Evolutionary conservation across 768 basidiomycete species (phyloP).

Genomic region (Mrakia gelida): DNA sequence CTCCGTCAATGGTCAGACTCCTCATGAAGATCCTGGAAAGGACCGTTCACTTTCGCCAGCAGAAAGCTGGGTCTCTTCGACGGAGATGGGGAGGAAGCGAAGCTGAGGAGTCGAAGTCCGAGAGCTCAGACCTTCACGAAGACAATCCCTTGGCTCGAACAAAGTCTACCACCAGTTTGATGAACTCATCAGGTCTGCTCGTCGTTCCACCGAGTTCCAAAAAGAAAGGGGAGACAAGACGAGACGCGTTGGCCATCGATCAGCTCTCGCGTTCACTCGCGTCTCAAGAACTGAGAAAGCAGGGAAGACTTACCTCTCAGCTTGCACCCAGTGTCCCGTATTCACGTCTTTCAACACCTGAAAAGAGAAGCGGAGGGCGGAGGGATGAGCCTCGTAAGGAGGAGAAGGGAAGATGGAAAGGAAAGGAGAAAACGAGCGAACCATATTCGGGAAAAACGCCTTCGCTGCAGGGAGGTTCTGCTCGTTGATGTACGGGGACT

Average conservation of each 20-base stretch:
- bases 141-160: too few relatives aligned
- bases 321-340: slow-evolving; percentile 87
- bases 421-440: not conserved
- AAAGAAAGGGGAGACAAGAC: not conserved
- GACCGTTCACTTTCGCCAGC: too few relatives aligned
- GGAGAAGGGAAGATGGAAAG: not conserved
- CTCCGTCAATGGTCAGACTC: too few relatives aligned
- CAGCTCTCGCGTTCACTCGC: not conserved
- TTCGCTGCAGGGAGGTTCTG: slow-evolving; percentile 60
- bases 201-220: not conserved
- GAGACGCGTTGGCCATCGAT: not conserved
- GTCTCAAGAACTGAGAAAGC: too few relatives aligned
- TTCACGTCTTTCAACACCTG: slow-evolving; percentile 57
- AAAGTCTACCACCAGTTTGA: slow-evolving; percentile 41
- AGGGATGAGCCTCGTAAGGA: not conserved
- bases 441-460: slow-evolving; percentile 68
- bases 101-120: too few relatives aligned
- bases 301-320: slow-evolving; percentile 56
- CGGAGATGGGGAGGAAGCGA: too few relatives aligned
- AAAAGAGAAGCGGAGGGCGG: not conserved
- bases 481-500: slow-evolving; percentile 74
- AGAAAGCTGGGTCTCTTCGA: too few relatives aligned
- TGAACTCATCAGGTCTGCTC: slow-evolving; percentile 46
- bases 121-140: too few relatives aligned
- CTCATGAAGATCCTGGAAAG: too few relatives aligned